Evolutionary conservation across 129 eudicot genomes (phyloP).

Genomic region (Artemisia annua): DNA sequence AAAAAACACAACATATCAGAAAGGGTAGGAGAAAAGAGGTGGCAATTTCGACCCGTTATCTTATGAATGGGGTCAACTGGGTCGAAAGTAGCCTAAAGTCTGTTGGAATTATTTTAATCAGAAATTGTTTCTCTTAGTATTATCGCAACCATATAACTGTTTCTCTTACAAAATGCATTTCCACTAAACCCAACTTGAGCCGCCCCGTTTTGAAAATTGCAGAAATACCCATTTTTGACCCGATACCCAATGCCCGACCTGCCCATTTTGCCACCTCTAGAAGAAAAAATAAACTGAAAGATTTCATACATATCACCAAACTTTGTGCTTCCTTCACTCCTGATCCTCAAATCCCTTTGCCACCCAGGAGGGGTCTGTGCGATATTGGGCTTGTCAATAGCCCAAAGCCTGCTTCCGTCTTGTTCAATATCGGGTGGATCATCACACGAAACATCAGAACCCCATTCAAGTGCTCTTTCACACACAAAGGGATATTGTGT

Average conservation of each 20-base stretch:
- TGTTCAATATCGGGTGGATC: constrained; percentile 75
- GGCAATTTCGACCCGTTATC: constrained; percentile 8
- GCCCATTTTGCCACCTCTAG: background rate
- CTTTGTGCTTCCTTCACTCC: constrained; percentile 73
- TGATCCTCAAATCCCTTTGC: constrained; percentile 66
- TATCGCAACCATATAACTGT: no score
- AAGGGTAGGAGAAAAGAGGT: background rate
- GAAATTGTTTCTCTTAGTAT: background rate
- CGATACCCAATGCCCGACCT: no score
- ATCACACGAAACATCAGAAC: constrained; percentile 67
- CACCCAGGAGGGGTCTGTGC: constrained; percentile 91
- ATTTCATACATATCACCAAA: constrained; percentile 90
- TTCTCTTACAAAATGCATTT: background rate
- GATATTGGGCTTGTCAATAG: constrained; percentile 88
- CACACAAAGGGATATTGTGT: constrained; percentile 69
- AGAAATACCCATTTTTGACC: background rate
- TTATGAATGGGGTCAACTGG: background rate
- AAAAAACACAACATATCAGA: background rate
- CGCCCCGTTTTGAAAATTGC: background rate
- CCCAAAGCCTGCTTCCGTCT: constrained; percentile 90
- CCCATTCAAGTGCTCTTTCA: constrained; percentile 80
- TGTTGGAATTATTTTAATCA: background rate
- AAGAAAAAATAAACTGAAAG: background rate
- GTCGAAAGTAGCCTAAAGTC: no score
- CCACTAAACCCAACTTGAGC: constrained; percentile 10